Evolutionary conservation across 768 basidiomycete genomes (phyloP), one percentile per base, ranked within the genome.

Genomic region (Boletus vinaceobasis): DNA sequence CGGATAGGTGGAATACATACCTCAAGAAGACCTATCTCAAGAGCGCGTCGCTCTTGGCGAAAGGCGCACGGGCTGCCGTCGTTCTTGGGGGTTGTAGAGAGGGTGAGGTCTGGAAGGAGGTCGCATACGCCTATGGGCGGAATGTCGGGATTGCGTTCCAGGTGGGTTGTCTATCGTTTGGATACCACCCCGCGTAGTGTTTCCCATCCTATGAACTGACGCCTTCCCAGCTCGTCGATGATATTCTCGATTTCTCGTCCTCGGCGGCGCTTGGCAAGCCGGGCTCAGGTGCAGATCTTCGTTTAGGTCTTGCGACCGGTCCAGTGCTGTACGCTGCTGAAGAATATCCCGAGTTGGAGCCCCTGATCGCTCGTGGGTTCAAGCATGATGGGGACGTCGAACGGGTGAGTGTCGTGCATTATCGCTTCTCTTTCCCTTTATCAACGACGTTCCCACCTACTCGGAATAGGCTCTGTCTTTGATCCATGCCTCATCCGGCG

Each of bases 81-180:
- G 83, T 94, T n/a, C 77, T 98, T 1, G 94, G 94, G 5, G 94
- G 94, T 32, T 86, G 78, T 59, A 73, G 66, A 48, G 83, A 87
- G 63, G 85, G 84, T n/a, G 90, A 93, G 62, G 65, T 85, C 10
- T 87, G 90, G 78, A 93, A 91, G 70, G 93, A 96, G 70, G 79
- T 86, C 6, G 93, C 94, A 14, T 97, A 96, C 73, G 86, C 85
- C 7, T 97, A 92, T 71, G 93, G 93, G 1, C 79, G 91, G 50
- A 93, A 95, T 72, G 65, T 96, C 17, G 93, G 94, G 3, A 89
- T 95, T 57, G 92, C 94, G n/a, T 97, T 98, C 75, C 95, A 97
- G 82, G 93, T 93, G 58, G 50, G 77, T 70, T 9, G 9, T 29
- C 5, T 39, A 27, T n/a, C 17, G 9, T 47, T 23, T 27, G 5